Conservation (phyloP, 2,329 filamentous ascomycete species). For the Microsporum canis region DNA sequence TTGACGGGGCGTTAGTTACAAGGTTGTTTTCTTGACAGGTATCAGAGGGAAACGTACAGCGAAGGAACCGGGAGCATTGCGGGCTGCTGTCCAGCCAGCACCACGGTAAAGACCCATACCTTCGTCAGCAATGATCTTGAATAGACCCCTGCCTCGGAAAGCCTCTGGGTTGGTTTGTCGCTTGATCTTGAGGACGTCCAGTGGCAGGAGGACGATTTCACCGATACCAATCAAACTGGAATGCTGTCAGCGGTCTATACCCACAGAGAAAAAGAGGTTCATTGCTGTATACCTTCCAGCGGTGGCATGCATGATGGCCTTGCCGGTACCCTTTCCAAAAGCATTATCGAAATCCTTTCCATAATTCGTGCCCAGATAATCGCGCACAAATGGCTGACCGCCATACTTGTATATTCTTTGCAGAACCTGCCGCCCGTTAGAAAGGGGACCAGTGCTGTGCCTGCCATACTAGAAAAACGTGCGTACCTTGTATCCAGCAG, state of each 20-base stretch:
- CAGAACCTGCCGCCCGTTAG: constrained; percentile 47
- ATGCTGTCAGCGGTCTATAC: constrained; percentile 10
- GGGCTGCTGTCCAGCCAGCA: constrained; percentile 93
- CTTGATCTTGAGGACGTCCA: constrained; percentile 99
- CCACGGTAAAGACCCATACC: constrained; percentile 92
- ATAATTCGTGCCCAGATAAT: constrained; percentile 73
- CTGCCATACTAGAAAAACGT: background rate
- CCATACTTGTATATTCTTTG: constrained; percentile 99
- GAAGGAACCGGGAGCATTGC: constrained; percentile 94
- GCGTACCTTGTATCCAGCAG: constrained; percentile 82
- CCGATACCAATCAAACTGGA: constrained; percentile 83
- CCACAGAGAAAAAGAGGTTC: background rate
- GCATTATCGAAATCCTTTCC: constrained; percentile 71
- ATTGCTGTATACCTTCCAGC: constrained; percentile 61
- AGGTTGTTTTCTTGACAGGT: constrained; percentile 15
- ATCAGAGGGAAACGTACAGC: constrained; percentile 52
- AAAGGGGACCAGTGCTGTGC: background rate
- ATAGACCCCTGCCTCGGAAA: constrained; percentile 82
- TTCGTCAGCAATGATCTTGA: constrained; percentile 85
- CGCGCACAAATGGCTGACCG: constrained; percentile 86
- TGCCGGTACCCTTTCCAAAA: constrained; percentile 94
- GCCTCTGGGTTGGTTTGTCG: constrained; percentile 97
- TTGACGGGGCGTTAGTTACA: constrained; percentile 28
- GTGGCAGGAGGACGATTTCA: constrained; percentile 86
- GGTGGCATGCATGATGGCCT: constrained; percentile 95